phyloP scores from a whole-genome alignment of 169 alveolate genomes.

The Toxoplasma gondii region DNA sequence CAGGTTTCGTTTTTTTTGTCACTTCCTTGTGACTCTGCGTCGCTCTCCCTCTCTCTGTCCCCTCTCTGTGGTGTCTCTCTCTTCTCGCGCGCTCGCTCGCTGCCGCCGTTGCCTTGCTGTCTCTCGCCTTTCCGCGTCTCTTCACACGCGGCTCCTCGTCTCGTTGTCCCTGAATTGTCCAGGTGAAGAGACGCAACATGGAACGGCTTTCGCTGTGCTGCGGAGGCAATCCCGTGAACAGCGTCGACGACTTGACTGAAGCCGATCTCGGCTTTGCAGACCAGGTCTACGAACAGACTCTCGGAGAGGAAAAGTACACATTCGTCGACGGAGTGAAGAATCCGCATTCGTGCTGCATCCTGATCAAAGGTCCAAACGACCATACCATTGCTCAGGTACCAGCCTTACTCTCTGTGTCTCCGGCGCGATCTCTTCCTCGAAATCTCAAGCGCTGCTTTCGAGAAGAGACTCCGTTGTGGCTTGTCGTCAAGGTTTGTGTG shows the following conservation, averaged over 20 bases:
- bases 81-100: too few relatives aligned
- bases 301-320: constrained; percentile 98
- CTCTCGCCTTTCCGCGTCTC: too few relatives aligned
- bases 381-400: constrained; percentile 91
- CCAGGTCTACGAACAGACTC: constrained; percentile 91
- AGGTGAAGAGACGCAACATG: constrained; percentile 96
- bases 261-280: constrained; percentile 98
- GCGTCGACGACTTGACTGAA: constrained; percentile 92
- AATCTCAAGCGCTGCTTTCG: too few relatives aligned
- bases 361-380: constrained; percentile 98
- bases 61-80: too few relatives aligned
- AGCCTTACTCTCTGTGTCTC: too few relatives aligned
- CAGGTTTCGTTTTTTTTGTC: too few relatives aligned
- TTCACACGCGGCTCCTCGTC: too few relatives aligned
- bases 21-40: too few relatives aligned
- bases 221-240: constrained; percentile 98
- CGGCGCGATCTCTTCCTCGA: not conserved
- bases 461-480: too few relatives aligned
- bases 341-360: constrained; percentile 96
- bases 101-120: too few relatives aligned
- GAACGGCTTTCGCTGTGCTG: constrained; percentile 98
- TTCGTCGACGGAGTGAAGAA: constrained; percentile 96
- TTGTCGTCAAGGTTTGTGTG: too few relatives aligned
- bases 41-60: too few relatives aligned
- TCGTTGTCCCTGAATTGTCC: not conserved